Evolutionary conservation across 2,329 filamentous ascomycete genomes (phyloP).

Genomic region (Phyllosticta citriasiana): DNA sequence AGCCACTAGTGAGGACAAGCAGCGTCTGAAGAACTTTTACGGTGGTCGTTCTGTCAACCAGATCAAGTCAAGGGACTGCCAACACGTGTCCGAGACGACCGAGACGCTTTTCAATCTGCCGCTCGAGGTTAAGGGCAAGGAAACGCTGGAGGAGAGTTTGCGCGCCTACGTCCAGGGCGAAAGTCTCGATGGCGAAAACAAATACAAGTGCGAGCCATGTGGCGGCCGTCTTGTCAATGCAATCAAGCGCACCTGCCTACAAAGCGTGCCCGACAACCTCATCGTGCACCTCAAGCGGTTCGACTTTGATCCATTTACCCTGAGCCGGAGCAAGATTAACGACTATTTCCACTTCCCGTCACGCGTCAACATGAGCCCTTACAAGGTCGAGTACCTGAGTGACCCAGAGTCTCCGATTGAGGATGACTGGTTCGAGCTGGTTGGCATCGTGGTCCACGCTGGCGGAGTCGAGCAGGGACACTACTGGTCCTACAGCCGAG

Average conservation of each 20-base stretch:
- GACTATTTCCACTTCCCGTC: conserved; percentile 84
- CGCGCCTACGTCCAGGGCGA: conserved; percentile 95
- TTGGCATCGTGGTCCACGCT: conserved; percentile 88
- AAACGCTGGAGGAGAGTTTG: conserved; percentile 71
- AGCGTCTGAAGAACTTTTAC: conserved; percentile 70
- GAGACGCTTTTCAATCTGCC: conserved; percentile 93
- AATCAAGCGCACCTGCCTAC: conserved; percentile 83
- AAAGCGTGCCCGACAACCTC: conserved; percentile 84
- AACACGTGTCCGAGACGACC: conserved; percentile 81
- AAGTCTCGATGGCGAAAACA: conserved; percentile 95
- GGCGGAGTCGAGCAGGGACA: conserved; percentile 91
- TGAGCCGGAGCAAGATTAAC: conserved; percentile 86
- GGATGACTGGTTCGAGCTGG: conserved; percentile 79
- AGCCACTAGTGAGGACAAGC: conserved; percentile 55
- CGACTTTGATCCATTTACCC: conserved; percentile 66
- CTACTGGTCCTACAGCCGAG: conserved; percentile 92
- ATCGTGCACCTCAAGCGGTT: conserved; percentile 93
- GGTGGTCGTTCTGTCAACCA: conserved; percentile 89
- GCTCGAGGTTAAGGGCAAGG: conserved; percentile 91
- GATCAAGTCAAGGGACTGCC: conserved; percentile 87
- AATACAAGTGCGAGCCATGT: conserved; percentile 92
- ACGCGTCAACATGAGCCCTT: conserved; percentile 76
- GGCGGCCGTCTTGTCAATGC: conserved; percentile 76
- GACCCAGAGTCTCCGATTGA: conserved; percentile 45
- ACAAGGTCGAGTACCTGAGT: conserved; percentile 76